Evolutionary conservation across 371 early-diverging fungal species (phyloP).

Genomic region (Modicella reniformis): DNA sequence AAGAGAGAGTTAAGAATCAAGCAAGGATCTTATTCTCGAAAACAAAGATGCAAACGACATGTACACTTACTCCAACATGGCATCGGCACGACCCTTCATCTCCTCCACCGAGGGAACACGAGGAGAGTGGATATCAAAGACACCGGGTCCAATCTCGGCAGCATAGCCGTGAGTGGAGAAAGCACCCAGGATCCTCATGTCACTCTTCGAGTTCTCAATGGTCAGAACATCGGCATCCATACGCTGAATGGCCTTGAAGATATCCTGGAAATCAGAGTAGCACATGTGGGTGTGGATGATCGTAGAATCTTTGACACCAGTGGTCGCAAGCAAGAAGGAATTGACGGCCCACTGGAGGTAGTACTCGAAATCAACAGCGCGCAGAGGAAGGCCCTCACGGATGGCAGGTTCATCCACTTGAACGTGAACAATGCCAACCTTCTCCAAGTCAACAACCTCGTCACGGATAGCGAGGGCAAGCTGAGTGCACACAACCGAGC

Average conservation of each 20-base stretch:
- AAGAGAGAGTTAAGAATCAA: neutral
- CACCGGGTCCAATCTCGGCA: slow-evolving; percentile 94
- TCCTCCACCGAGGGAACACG: slow-evolving; percentile 92
- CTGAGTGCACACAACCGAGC: slow-evolving; percentile 85
- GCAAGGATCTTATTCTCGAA: too few relatives aligned
- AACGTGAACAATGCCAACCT: slow-evolving; percentile 90
- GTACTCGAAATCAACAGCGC: slow-evolving; percentile 84
- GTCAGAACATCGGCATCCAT: slow-evolving; percentile 96
- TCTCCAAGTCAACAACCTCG: slow-evolving; percentile 93
- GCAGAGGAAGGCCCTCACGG: slow-evolving; percentile 96
- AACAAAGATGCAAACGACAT: slow-evolving; percentile 6
- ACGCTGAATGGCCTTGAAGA: slow-evolving; percentile 89
- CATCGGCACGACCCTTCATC: slow-evolving; percentile 83
- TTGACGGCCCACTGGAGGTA: slow-evolving; percentile 96
- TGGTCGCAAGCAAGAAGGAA: slow-evolving; percentile 90
- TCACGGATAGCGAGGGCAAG: slow-evolving; percentile 95
- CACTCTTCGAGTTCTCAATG: slow-evolving; percentile 96
- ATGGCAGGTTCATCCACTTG: slow-evolving; percentile 98
- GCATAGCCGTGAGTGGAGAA: slow-evolving; percentile 86
- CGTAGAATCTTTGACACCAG: slow-evolving; percentile 87
- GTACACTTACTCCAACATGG: slow-evolving; percentile 65
- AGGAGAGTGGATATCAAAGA: slow-evolving; percentile 96
- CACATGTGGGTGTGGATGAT: slow-evolving; percentile 98
- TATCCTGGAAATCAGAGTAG: slow-evolving; percentile 98
- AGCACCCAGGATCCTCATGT: slow-evolving; percentile 90